Base-by-base conservation (phyloP, 805 yeast genomes). In the Dipodascus albidus region DNA sequence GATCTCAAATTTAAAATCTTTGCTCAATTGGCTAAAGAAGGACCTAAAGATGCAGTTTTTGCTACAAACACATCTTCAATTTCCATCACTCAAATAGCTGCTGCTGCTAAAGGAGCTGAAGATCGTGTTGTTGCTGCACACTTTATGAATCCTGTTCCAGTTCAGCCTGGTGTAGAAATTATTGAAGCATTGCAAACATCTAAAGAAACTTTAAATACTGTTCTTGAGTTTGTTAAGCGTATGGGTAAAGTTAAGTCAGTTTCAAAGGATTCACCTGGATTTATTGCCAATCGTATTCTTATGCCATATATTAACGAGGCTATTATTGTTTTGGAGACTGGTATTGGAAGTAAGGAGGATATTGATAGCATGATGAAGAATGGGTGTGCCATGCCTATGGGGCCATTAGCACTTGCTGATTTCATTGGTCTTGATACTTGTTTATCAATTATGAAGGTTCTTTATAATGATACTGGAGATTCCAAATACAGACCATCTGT, bases 351-450 rank as follows among this genome's bases (percentile, higher is more conserved):
- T 31, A 62, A 65, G 53, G 73, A 72, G 55, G 74, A 70, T 54
- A 70, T 72, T 52, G 75, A 72, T 61, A 68, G 59, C 56, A 72
- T 72, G 58, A 71, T 72, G 74, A 68, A 65, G 61, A 70, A 70
- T 55, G 75, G 76, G 23, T 72, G 75, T 55, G 76, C 75, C 23
- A 68, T 72, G 74, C 75, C 75, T 22, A 70, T 72, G 74, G 75
- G 75, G 3, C 75, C 75, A 2, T 59, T 72, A 27, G 69, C 67
- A 15, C 62, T 72, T 23, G 75, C 75, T 17, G 75, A 72, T 55
- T 70, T 72, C 53, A 70, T 72, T 52, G 75, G 75, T 20, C 65
- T 72, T 19, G 75, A 72, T 57, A 72, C 75, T 4, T 70, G 74
- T 50, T 62, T 70, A 47, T 69, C 74, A 24, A 71, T 72, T 58